phyloP scores from a whole-genome alignment of 2,329 filamentous ascomycete genomes.

The Fusarium paranaense region DNA sequence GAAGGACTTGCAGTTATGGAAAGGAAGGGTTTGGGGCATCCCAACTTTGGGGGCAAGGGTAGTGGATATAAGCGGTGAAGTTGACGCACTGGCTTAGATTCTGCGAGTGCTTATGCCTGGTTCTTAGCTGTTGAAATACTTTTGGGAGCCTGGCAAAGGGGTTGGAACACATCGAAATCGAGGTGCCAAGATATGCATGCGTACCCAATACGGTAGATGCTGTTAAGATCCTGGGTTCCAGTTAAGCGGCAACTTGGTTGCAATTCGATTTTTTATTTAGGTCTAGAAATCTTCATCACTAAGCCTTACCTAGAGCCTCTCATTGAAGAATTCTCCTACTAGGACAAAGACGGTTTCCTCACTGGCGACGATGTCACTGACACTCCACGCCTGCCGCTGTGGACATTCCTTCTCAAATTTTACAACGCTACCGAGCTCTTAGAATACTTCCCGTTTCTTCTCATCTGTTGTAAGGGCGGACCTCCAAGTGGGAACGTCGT shows the following conservation, averaged over 20 bases:
- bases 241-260: neutral
- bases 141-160: neutral
- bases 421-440: too few relatives aligned
- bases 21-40: conserved; percentile 39
- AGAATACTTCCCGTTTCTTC: too few relatives aligned
- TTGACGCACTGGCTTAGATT: neutral
- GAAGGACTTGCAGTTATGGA: conserved; percentile 46
- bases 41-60: conserved; percentile 16
- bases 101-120: neutral
- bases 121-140: neutral
- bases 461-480: too few relatives aligned
- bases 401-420: too few relatives aligned
- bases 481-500: too few relatives aligned
- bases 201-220: neutral
- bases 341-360: too few relatives aligned
- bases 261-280: neutral
- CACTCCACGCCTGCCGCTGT: too few relatives aligned
- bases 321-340: too few relatives aligned
- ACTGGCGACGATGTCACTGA: too few relatives aligned
- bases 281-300: too few relatives aligned
- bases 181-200: neutral
- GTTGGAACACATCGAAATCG: too few relatives aligned
- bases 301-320: too few relatives aligned
- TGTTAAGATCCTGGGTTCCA: neutral
- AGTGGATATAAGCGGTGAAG: neutral